Conservation (phyloP, 495 filamentous ascomycete genomes). For the Penicillium mononematosum region DNA sequence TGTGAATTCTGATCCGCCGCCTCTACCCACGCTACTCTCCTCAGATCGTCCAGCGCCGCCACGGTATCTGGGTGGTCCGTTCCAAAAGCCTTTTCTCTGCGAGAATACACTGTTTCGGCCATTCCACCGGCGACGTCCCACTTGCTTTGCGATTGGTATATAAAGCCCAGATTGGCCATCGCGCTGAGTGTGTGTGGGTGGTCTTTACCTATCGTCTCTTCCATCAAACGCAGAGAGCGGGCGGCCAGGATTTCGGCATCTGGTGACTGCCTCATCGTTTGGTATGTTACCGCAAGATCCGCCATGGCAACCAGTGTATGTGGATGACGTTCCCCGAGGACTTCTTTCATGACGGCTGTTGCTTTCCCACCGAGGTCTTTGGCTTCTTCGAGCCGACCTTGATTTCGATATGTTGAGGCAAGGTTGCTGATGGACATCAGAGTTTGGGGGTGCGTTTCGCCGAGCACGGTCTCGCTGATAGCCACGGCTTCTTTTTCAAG, state of each 20-base stretch:
- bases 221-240: constrained; percentile 19
- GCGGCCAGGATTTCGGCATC: constrained; percentile 26
- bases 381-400: constrained; percentile 34
- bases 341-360: constrained; percentile 18
- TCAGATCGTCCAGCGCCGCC: constrained; percentile 20
- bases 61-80: constrained; percentile 32
- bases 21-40: constrained; percentile 15
- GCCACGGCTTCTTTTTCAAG: constrained; percentile 29
- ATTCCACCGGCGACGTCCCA: constrained; percentile 26
- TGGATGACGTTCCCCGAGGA: constrained; percentile 38
- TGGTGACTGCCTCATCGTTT: constrained; percentile 19
- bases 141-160: constrained; percentile 25
- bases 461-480: constrained; percentile 21
- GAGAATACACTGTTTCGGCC: constrained; percentile 18
- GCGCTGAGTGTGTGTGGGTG: constrained; percentile 31
- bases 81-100: constrained; percentile 23
- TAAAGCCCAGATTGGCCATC: constrained; percentile 24
- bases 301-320: constrained; percentile 34
- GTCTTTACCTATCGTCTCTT: constrained; percentile 31
- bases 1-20: constrained; percentile 18
- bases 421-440: constrained; percentile 33
- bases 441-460: constrained; percentile 34
- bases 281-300: constrained; percentile 27
- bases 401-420: constrained; percentile 27
- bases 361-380: constrained; percentile 28